Base-by-base conservation (phyloP, 208 protist genomes). In the Wallacemonas sp. region DNA sequence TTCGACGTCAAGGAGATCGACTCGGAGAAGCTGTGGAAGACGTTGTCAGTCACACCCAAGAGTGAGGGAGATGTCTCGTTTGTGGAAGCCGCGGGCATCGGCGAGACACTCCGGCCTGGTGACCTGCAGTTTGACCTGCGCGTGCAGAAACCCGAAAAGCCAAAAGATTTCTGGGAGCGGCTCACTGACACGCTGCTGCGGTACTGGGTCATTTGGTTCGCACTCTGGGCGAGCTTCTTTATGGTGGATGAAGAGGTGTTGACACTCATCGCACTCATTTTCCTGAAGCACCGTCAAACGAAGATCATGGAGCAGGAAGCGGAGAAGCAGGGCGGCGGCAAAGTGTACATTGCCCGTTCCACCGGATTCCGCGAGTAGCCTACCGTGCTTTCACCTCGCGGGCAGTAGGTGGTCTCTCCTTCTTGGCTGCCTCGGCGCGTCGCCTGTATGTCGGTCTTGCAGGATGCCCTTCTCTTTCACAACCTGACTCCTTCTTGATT, bases 171-270 rank as follows among this genome's bases (percentile, higher is more conserved):
- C 74, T 92, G 87, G 79, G 91, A 96, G 57, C 68, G 78, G 0
- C 42, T 94, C 34, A 76, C 73, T 17, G 87, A 96, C 22, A 83
- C 63, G n/a, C 71, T 94, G 50, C 72, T 96, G 67, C 85, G 79
- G 9, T 91, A 91, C 71, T 96, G 87, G 86, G 91, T 96, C 30
- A 76, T 93, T 63, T 93, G 83, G 82, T 94, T 96, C 42, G 72
- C 91, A 0, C 32, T 88, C 34, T 96, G 91, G 91, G 76, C 85
- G 13, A 85, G 79, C 33, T 96, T 96, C 69, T 96, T 88, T 55
- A 91, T 92, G 79, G 87, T 96, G 0, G 91, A 94, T 78, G 91
- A 96, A 50, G 91, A 96, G 66, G 83, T 96, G 24, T 85, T 96
- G 44, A 92, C 91, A 1, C 50, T 96, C 22, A 58, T 88, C 1